phyloP scores from a whole-genome alignment of 1,284 basidiomycete species.

The Phaffia rhodozyma region DNA sequence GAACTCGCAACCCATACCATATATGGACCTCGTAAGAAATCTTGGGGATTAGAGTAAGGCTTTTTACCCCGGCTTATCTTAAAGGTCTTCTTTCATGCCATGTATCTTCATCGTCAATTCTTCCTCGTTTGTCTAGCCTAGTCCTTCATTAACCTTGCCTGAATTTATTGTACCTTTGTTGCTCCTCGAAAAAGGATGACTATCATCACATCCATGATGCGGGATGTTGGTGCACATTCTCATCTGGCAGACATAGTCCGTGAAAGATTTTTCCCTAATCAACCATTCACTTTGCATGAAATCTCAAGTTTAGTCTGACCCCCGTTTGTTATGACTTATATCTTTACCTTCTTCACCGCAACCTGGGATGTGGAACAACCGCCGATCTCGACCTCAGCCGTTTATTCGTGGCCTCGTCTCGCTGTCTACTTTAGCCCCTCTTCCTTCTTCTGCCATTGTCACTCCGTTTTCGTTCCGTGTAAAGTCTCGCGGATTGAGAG shows the following conservation, averaged over 20 bases:
- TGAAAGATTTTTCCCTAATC: slow-evolving; percentile 16
- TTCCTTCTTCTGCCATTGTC: slow-evolving; percentile 85
- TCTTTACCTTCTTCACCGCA: too few relatives aligned
- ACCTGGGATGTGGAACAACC: slow-evolving; percentile 1
- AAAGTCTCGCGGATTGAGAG: slow-evolving; percentile 55
- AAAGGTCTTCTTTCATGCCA: neutral
- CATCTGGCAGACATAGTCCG: slow-evolving; percentile 72
- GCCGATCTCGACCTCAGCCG: slow-evolving; percentile 35
- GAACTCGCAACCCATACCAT: slow-evolving; percentile 61
- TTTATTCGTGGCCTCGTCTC: slow-evolving; percentile 70
- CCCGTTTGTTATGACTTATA: neutral
- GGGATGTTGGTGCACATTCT: slow-evolving; percentile 71
- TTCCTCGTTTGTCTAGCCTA: slow-evolving; percentile 19
- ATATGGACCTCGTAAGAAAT: slow-evolving; percentile 67
- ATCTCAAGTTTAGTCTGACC: too few relatives aligned
- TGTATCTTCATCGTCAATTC: neutral
- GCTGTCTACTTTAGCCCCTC: slow-evolving; percentile 67
- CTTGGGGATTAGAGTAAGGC: slow-evolving; percentile 62
- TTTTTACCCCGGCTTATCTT: neutral
- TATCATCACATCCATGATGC: slow-evolving; percentile 66
- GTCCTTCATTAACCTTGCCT: slow-evolving; percentile 23
- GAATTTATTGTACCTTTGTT: neutral
- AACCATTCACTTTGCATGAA: neutral
- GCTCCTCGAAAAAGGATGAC: slow-evolving; percentile 45
- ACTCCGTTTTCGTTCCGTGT: slow-evolving; percentile 91